Evolutionary conservation across 1,139 yeast genomes (phyloP), one percentile per base, ranked within the genome.

Genomic region (Waltiozyma sp.): DNA sequence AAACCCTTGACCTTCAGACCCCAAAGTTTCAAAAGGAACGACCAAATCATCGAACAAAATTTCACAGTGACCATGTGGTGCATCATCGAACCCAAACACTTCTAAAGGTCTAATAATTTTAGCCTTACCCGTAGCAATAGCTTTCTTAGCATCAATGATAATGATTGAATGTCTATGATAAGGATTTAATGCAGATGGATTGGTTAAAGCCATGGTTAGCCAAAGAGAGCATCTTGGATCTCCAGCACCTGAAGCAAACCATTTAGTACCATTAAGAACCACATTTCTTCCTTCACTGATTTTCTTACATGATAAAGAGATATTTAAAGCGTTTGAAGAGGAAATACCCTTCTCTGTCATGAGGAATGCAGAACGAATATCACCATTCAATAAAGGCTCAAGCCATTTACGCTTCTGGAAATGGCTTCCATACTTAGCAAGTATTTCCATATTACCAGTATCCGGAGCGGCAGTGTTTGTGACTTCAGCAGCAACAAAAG

Each of bases 161-260:
- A 80, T 59, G 18, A 80, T 78, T 4, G 82, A 68, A 56, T 80
- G 87, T 59, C 79, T 80, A 40, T 58, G 58, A 57, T 79, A 77
- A 15, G 67, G 62, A 40, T 60, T 54, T 18, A 54, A 51, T 16
- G 58, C 53, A 39, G 62, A 54, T 46, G 70, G 66, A 40, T 58
- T 59, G 4, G 84, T 78, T 57, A 77, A 70, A 49, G 83, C 80
- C 82, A 80, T 77, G n/a, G 76, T 73, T 43, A 80, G 65, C 80
- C 84, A 75, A 16, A 72, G 75, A 31, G 66, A 54, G 58, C 79
- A 72, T 45, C 82, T 68, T 21, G 85, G 85, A 58, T 80, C 86
- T 19, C 84, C 86, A 34, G 85, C 86, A 26, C 86, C 86, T 0
- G 84, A 75, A 2, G 84, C 81, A 71, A 80, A 80, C 87, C 87